A percentile compares a stretch with the other conserved stretches of the same genome.
These are phyloP conservation scores for Planoprotostelium fungivorum DNA, from an alignment of 78 protist species.

Conservation along the genomic window DNA sequence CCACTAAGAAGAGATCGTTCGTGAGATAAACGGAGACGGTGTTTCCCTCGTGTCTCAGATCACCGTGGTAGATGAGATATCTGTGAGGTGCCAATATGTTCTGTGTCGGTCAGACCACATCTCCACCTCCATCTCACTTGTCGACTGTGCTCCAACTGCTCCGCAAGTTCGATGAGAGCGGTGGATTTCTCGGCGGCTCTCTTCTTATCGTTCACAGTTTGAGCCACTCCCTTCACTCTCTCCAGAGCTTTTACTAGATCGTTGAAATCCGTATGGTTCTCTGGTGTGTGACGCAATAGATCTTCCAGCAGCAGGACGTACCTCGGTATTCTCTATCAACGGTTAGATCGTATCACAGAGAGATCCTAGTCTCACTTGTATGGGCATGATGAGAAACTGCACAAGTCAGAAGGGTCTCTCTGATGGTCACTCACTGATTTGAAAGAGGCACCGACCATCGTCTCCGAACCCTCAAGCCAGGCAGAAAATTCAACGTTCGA, in stretches of 20 bases:
- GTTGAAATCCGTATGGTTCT: constrained; percentile 12
- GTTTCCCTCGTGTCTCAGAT: not conserved
- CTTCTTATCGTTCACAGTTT: constrained; percentile 35
- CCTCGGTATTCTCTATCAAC: constrained; percentile 22
- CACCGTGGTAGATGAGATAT: not conserved
- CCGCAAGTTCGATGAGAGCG: not conserved
- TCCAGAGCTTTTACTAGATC: constrained; percentile 7
- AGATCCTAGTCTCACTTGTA: constrained; percentile 3
- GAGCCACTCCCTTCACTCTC: constrained; percentile 18
- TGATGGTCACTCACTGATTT: constrained; percentile 17
- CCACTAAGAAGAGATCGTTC: not conserved
- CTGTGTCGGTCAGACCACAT: not conserved
- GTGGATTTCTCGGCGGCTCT: constrained; percentile 18
- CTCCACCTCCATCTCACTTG: not conserved
- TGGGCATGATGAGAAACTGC: constrained; percentile 36
- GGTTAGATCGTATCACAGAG: not conserved
- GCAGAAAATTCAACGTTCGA: not conserved
- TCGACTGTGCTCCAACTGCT: not conserved
- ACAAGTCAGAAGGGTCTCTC: constrained; percentile 16
- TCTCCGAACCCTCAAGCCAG: constrained; percentile 16
- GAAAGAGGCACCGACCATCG: constrained; percentile 7
- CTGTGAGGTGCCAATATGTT: not conserved
- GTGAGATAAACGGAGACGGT: not conserved
- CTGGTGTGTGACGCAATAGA: constrained; percentile 18
- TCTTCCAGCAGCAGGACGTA: constrained; percentile 49